Evolutionary conservation across 257 asterid genomes (phyloP), one percentile per base, ranked within the genome.

Genomic region (Jacaranda mimosifolia): DNA sequence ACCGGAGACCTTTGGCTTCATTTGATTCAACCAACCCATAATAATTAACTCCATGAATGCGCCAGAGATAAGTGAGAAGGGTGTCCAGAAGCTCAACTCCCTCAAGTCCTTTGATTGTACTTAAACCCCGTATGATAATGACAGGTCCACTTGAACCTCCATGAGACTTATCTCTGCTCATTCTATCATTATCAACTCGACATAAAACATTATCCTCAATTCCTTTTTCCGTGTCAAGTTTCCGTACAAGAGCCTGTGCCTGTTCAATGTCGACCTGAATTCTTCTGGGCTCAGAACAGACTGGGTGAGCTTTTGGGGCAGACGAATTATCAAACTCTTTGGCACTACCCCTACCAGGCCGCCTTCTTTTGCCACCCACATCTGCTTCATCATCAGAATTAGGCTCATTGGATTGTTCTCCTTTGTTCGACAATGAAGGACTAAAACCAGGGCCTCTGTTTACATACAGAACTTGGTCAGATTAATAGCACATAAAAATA

Each of bases 1-100:
- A 97, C 74, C 99, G 92, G 48, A 96, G 81, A 72, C 97, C 99
- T 89, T 91, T 93, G 70, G 93, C 96, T 77, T 96, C 99, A 84
- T 73, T 91, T 76, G 91, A 80, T 86, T 96, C 99, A 19, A 80
- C 77, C 89, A 88, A 64, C 46, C 99, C 99, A 79, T 96, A 96
- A 80, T 96, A 96, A 86, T 96, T 97, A 42, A 96, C 87, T 57
- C 98, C 98, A 81, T 96, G 99, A 86, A 96, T 87, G 65, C 99
- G 97, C 99, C 99, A 96, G 64, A 96, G 96, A 77, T 96, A 96
- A 52, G 98, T 93, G 64, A 93, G 83, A 78, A 93, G 93, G 8
- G 97, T 93, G 86, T 96, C 99, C 40, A 96, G 89, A 70, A 96
- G 93, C 84, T 96, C 99, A 69, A 83, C 79, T 60, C 99, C 99